Percentiles rank a stretch among this genome's conserved stretches.
These are phyloP conservation scores for Penicillium sumatraense DNA, from an alignment of 2,329 filamentous ascomycete genomes.

Conservation along the genomic window DNA sequence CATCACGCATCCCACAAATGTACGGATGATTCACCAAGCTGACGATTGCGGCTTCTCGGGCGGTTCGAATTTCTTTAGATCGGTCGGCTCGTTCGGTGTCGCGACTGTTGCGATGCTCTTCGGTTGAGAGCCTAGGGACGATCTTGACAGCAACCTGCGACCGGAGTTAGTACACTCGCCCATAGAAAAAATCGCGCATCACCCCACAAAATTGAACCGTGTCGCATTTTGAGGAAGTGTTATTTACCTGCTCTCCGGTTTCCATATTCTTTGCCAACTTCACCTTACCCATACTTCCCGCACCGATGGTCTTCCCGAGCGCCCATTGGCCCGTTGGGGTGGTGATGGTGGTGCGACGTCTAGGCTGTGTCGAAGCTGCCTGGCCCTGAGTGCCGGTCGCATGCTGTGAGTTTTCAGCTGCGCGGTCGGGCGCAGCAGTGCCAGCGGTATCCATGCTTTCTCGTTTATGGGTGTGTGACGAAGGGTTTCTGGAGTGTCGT, in stretches of 20 bases:
- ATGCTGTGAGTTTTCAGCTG: conserved; percentile 56
- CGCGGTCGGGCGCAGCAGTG: conserved; percentile 57
- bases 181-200: not conserved
- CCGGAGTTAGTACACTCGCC: conserved; percentile 1
- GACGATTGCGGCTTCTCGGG: conserved; percentile 93
- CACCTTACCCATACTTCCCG: conserved; percentile 98
- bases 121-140: conserved; percentile 84
- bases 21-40: conserved; percentile 93
- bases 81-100: conserved; percentile 90
- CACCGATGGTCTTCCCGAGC: conserved; percentile 93
- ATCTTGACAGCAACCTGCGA: conserved; percentile 92
- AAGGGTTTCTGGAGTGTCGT: conserved; percentile 45
- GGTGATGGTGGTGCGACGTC: conserved; percentile 78
- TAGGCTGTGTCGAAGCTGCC: conserved; percentile 45
- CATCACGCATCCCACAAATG: conserved; percentile 93
- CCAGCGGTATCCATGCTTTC: conserved; percentile 51
- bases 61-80: conserved; percentile 94
- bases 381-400: conserved; percentile 39
- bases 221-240: not conserved
- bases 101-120: conserved; percentile 73
- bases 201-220: not conserved
- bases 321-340: conserved; percentile 92
- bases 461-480: conserved; percentile 46
- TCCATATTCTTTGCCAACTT: conserved; percentile 92
- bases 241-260: conserved; percentile 81